Percentiles rank a stretch among this genome's conserved stretches.
These are phyloP conservation scores for Venturia pyrina DNA, from an alignment of 2,329 filamentous ascomycete species.

Conservation along the genomic window DNA sequence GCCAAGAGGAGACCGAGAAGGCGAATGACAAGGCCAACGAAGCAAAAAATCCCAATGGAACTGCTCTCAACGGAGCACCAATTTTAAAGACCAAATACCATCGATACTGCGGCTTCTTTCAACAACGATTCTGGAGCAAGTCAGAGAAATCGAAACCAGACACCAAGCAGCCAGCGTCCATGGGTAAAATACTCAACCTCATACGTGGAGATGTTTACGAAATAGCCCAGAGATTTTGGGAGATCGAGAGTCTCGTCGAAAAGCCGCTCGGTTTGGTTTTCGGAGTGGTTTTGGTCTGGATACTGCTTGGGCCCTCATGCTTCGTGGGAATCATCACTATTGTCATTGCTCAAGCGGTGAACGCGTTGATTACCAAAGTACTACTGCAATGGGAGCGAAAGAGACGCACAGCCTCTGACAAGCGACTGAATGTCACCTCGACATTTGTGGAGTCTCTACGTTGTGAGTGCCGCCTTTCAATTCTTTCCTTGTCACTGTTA, in stretches of 20 bases:
- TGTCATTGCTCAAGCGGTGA: constrained; percentile 57
- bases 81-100: not conserved
- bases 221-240: constrained; percentile 75
- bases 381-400: constrained; percentile 60
- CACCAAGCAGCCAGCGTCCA: constrained; percentile 56
- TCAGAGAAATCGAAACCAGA: constrained; percentile 20
- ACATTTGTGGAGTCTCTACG: constrained; percentile 83
- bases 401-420: constrained; percentile 65
- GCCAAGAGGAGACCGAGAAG: constrained; percentile 16
- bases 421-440: constrained; percentile 67
- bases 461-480: constrained; percentile 21
- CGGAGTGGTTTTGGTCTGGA: constrained; percentile 63
- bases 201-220: constrained; percentile 70
- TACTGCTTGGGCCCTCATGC: constrained; percentile 70
- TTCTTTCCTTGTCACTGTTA: not conserved
- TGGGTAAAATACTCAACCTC: constrained; percentile 83
- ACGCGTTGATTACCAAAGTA: constrained; percentile 54
- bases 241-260: constrained; percentile 64
- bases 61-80: not conserved
- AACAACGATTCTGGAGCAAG: constrained; percentile 22
- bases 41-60: constrained; percentile 6
- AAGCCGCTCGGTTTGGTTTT: constrained; percentile 69
- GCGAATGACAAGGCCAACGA: not conserved
- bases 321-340: constrained; percentile 64
- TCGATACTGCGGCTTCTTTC: constrained; percentile 14